Base-by-base conservation (phyloP, 2,329 filamentous ascomycete species). In the Botrytis aclada region DNA sequence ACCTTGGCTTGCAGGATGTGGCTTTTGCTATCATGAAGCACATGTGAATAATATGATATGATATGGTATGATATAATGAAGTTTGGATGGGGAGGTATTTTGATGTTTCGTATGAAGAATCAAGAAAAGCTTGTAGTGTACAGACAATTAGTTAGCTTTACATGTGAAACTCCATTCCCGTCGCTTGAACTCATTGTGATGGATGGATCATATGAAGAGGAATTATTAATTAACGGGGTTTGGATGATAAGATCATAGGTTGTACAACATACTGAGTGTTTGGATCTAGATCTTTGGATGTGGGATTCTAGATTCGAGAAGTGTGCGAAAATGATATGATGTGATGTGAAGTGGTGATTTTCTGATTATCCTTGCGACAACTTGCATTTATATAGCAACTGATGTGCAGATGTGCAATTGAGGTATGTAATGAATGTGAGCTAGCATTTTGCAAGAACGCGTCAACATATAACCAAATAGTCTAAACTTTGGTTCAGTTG, bases 1-100 rank as follows among this genome's bases (percentile, higher is more conserved):
- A 56, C 39, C 47, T 67, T 67, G 64, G 45, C 64, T 39, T 67
- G 34, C 34, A 67, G 64, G 20, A 67, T 67, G 45, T 54, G 37
- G 22, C 34, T 39, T 56, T 56, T 10, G 65, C 47, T 37, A 54
- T 37, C 22, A 6, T 18, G 22, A 66, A n/a, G 45, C 45, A 37
- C 63, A 51, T 51, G 22, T 39, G 5, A 32, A 18, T 37, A 34
- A 16, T 14, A 60, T 16, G 22, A 61, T 25, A 37, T 37, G 12
- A 41, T 47, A 47, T 25, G 45, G 25, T 22, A 8, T 47, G 43
- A 22, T 47, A 6, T 47, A 9, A 47, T 47, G 20, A 22, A 47
- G 45, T 47, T 47, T 47, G 45, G 45, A 25, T 47, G 25, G 37
- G 41, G 45, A n/a, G 22, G 63, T 16, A 25, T 25, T 25, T 34